These are phyloP conservation scores for Rosa multiflora DNA, from an alignment of 306 rosid species.

Conservation along the genomic window DNA sequence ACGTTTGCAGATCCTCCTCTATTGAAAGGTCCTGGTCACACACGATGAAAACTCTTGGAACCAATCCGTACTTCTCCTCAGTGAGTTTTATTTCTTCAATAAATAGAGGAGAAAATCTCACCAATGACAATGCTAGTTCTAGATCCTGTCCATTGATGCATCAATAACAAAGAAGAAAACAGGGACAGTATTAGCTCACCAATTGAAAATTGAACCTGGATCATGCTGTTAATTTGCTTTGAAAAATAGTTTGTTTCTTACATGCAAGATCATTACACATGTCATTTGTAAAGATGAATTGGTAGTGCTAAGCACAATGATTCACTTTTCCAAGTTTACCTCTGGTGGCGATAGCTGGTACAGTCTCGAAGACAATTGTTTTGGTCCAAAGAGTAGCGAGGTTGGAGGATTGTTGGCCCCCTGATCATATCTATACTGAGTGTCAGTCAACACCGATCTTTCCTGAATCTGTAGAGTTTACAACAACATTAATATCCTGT, in stretches of 20 bases:
- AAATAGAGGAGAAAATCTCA: slow-evolving; percentile 15
- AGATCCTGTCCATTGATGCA: slow-evolving; percentile 27
- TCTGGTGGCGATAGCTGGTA: slow-evolving; percentile 41
- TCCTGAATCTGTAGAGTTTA: background rate
- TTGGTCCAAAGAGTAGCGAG: slow-evolving; percentile 24
- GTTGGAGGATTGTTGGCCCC: slow-evolving; percentile 15
- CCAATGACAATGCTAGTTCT: slow-evolving; percentile 31
- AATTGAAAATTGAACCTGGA: background rate
- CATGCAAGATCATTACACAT: background rate
- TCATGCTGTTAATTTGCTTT: background rate
- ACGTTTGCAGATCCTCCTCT: slow-evolving; percentile 23
- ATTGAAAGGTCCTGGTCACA: slow-evolving; percentile 31
- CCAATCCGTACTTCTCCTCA: slow-evolving; percentile 35
- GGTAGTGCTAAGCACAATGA: background rate
- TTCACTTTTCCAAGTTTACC: slow-evolving; percentile 19
- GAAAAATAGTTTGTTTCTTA: background rate
- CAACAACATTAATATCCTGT: background rate
- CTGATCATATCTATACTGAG: slow-evolving; percentile 1
- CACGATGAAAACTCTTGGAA: slow-evolving; percentile 35
- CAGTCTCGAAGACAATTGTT: slow-evolving; percentile 20
- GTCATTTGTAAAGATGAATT: no score
- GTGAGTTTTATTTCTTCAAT: slow-evolving; percentile 25
- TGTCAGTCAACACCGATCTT: background rate
- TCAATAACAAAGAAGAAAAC: background rate
- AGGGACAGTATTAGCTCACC: background rate